Evolutionary conservation across 345 rosid genomes (phyloP).

Genomic region (Aquilaria malaccensis): DNA sequence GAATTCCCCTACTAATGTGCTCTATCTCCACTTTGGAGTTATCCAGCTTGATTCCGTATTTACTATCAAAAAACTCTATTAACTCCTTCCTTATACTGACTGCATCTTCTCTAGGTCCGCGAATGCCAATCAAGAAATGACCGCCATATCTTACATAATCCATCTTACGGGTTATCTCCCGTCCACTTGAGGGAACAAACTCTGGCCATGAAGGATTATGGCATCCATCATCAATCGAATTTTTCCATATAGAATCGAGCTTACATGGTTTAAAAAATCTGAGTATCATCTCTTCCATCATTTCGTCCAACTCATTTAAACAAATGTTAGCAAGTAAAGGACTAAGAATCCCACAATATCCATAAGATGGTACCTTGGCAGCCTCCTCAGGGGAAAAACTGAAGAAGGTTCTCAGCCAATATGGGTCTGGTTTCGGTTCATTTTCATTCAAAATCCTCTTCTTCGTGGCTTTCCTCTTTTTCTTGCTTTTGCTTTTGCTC

Average conservation of each 20-base stretch:
- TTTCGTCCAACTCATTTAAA: conserved; percentile 75
- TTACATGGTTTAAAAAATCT: conserved; percentile 70
- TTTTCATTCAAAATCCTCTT: conserved; percentile 70
- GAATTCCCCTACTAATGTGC: conserved; percentile 80
- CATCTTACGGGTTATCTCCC: conserved; percentile 91
- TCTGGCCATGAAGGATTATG: conserved; percentile 99
- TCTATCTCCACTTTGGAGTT: conserved; percentile 74
- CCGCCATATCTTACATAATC: conserved; percentile 85
- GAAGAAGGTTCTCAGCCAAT: conserved; percentile 85
- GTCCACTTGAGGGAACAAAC: conserved; percentile 91
- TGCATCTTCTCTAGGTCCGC: conserved; percentile 91
- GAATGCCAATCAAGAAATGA: conserved; percentile 82
- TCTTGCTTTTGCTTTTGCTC: conserved; percentile 26
- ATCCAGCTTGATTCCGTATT: conserved; percentile 58
- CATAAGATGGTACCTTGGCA: conserved; percentile 73
- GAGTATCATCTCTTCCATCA: conserved; percentile 64
- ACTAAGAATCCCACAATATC: conserved; percentile 81
- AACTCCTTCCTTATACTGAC: conserved; percentile 57
- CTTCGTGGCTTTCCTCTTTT: conserved; percentile 45
- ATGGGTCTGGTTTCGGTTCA: conserved; percentile 96
- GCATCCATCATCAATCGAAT: conserved; percentile 72
- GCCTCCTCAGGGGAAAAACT: conserved; percentile 91
- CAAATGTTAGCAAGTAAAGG: conserved; percentile 85
- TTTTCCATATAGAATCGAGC: conserved; percentile 85
- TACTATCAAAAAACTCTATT: conserved; percentile 59